Evolutionary conservation across 495 filamentous ascomycete genomes (phyloP).

Genomic region (Penicillium maclennaniae): DNA sequence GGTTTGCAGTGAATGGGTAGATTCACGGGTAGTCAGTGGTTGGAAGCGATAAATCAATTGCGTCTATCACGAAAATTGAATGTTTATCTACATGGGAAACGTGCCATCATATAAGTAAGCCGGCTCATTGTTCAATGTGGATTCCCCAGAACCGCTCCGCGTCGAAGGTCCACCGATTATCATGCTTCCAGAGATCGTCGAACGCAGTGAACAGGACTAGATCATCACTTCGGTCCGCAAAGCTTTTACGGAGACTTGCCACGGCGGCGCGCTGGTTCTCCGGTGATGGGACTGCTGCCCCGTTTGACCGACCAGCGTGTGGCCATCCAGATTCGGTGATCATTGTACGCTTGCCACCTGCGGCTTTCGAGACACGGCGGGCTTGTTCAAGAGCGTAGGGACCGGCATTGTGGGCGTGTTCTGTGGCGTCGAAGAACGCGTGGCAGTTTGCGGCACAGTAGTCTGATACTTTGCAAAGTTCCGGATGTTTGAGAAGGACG

Average conservation of each 20-base stretch:
- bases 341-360: constrained; percentile 53
- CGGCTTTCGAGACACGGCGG: constrained; percentile 44
- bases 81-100: constrained; percentile 4
- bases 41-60: not conserved
- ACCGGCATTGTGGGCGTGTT: constrained; percentile 56
- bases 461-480: constrained; percentile 69
- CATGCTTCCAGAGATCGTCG: constrained; percentile 77
- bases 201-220: constrained; percentile 70
- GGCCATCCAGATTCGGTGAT: constrained; percentile 89
- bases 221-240: constrained; percentile 40
- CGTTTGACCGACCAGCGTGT: constrained; percentile 56
- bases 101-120: not conserved
- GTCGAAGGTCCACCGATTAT: constrained; percentile 56
- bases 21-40: not conserved
- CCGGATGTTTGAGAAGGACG: constrained; percentile 59
- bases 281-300: constrained; percentile 56
- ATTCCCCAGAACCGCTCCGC: constrained; percentile 76
- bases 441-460: constrained; percentile 80
- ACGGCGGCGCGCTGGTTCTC: constrained; percentile 63
- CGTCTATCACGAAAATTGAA: constrained; percentile 1
- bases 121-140: constrained; percentile 13
- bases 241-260: constrained; percentile 53
- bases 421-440: constrained; percentile 72
- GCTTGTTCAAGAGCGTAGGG: constrained; percentile 54
- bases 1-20: not conserved